These are phyloP conservation scores for Cucumis sativus DNA, from an alignment of 306 rosid genomes.

Conservation along the genomic window Cucumber_9930_V3 NC_026660.2:25691001-25691500, in stretches of 20 bases:
- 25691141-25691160: not conserved
- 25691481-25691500: not conserved
- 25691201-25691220: not conserved
- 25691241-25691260: not conserved
- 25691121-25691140: not conserved
- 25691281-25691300: not conserved
- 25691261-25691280: not conserved
- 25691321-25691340: not conserved
- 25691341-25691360: not conserved
- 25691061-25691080: not conserved
- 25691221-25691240: not conserved
- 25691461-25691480: not conserved
- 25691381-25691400: not conserved
- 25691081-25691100: not conserved
- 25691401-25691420: no score
- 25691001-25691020: not conserved
- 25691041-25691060: not conserved
- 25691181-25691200: not conserved
- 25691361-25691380: not conserved
- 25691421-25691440: not conserved
- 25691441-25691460: not conserved
- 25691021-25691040: not conserved
- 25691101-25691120: not conserved
- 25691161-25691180: conserved; percentile 2
- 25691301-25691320: not conserved